Conservation (phyloP, 805 yeast genomes). For the Candida sonorensis region DNA sequence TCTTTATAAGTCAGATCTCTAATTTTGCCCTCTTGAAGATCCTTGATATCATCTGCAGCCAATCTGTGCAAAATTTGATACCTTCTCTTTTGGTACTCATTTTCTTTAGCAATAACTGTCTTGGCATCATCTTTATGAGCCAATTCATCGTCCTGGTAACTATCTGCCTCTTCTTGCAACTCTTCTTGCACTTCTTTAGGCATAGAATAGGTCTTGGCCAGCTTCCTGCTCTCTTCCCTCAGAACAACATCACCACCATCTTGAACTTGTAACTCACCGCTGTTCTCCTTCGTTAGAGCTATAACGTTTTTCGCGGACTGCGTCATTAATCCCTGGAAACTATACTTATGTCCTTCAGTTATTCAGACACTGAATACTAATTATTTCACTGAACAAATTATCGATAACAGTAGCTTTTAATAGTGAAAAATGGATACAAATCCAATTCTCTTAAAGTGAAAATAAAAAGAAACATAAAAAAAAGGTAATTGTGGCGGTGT, state of each 20-base stretch:
- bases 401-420: too few relatives aligned
- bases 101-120: conserved; percentile 31
- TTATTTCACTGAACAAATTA: too few relatives aligned
- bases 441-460: too few relatives aligned
- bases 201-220: conserved; percentile 15
- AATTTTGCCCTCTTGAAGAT: conserved; percentile 5
- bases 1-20: conserved; percentile 32
- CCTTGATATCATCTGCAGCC: too few relatives aligned
- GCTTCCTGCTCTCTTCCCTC: conserved; percentile 5
- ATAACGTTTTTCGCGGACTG: conserved; percentile 3
- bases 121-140: conserved; percentile 20
- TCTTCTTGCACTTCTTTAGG: conserved; percentile 18
- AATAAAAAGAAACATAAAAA: too few relatives aligned
- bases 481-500: too few relatives aligned
- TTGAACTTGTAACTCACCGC: not conserved
- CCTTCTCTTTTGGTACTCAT: conserved; percentile 40
- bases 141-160: conserved; percentile 14
- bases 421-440: too few relatives aligned
- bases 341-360: too few relatives aligned
- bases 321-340: not conserved
- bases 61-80: conserved; percentile 11
- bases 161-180: conserved; percentile 17
- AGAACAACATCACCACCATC: too few relatives aligned
- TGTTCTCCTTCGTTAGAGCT: conserved; percentile 2
- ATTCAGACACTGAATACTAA: too few relatives aligned